A percentile compares a stretch with the other conserved stretches of the same genome.
These are phyloP conservation scores for Cryptococcus maquisensis DNA, from an alignment of 1,284 basidiomycete species.

Conservation along the genomic window DNA sequence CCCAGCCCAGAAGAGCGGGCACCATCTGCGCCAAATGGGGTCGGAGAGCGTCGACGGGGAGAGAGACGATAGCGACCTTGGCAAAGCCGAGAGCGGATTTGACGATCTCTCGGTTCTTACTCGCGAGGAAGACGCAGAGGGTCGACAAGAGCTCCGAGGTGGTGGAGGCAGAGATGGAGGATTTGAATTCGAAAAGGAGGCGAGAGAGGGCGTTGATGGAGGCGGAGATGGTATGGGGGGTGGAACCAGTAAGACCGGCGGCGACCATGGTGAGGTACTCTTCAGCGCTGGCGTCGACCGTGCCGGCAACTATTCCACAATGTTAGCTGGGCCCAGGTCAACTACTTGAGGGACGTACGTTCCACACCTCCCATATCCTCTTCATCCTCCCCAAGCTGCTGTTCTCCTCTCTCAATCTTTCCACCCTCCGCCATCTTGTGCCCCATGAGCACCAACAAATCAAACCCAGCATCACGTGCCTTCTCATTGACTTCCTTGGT, in stretches of 20 bases:
- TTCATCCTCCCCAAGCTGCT: constrained; percentile 69
- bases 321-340: constrained; percentile 3
- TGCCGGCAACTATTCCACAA: constrained; percentile 8
- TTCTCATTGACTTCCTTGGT: constrained; percentile 98
- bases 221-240: constrained; percentile 97
- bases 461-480: constrained; percentile 82
- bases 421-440: constrained; percentile 87
- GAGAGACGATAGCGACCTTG: constrained; percentile 86
- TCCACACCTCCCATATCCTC: constrained; percentile 58
- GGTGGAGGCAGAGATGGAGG: constrained; percentile 67
- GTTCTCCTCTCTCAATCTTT: constrained; percentile 67
- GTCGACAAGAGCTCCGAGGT: constrained; percentile 83
- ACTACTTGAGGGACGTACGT: too few relatives aligned
- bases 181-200: constrained; percentile 94
- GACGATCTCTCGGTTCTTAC: constrained; percentile 94
- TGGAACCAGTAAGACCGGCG: constrained; percentile 87
- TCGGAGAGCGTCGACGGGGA: constrained; percentile 66
- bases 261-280: constrained; percentile 98
- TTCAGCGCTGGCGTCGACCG: constrained; percentile 73
- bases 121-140: constrained; percentile 81
- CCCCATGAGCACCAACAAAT: constrained; percentile 86
- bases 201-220: constrained; percentile 91
- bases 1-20: constrained; percentile 82
- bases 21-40: constrained; percentile 75
- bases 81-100: constrained; percentile 93